These are phyloP conservation scores for Teunomyces panamensis DNA, from an alignment of 805 yeast species.

Conservation along the genomic window DNA sequence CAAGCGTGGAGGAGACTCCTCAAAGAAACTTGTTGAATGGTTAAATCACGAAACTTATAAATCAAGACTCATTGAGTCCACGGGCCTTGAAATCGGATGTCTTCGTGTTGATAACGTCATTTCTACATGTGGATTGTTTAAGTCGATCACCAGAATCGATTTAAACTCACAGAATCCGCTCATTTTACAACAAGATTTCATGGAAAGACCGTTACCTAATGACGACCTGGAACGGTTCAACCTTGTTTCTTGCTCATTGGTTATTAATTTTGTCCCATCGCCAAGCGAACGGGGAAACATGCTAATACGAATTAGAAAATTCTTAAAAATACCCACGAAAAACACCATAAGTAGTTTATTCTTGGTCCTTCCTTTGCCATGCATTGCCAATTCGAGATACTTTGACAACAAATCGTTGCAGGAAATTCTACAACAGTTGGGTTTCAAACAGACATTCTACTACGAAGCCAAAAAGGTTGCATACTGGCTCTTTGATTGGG, in stretches of 20 bases:
- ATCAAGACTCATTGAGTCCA: background rate
- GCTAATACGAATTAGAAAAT: slow-evolving; percentile 58
- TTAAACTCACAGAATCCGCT: slow-evolving; percentile 73
- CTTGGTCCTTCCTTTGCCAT: slow-evolving; percentile 85
- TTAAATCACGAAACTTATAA: slow-evolving; percentile 33
- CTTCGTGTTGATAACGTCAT: slow-evolving; percentile 66
- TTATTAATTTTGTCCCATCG: slow-evolving; percentile 82
- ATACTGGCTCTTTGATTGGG: slow-evolving; percentile 65
- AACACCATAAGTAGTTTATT: slow-evolving; percentile 47
- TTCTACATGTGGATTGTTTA: slow-evolving; percentile 55
- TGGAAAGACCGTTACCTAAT: slow-evolving; percentile 65
- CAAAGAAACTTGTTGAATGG: slow-evolving; percentile 77
- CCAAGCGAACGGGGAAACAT: slow-evolving; percentile 71
- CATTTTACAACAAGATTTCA: slow-evolving; percentile 78
- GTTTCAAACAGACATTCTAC: slow-evolving; percentile 47
- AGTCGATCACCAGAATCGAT: slow-evolving; percentile 63
- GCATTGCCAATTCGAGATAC: slow-evolving; percentile 80
- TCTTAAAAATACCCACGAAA: slow-evolving; percentile 41
- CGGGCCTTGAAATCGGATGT: slow-evolving; percentile 82
- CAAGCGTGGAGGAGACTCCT: slow-evolving; percentile 88
- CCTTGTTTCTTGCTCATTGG: slow-evolving; percentile 79
- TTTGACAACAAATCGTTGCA: slow-evolving; percentile 45
- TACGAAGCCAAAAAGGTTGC: slow-evolving; percentile 69
- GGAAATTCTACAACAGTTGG: slow-evolving; percentile 55
- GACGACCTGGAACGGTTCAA: slow-evolving; percentile 49